Percentiles rank a stretch among this genome's conserved stretches.
Evolutionary conservation across 169 alveolate species (phyloP).

Genomic region (Cyclospora cayetanensis): DNA sequence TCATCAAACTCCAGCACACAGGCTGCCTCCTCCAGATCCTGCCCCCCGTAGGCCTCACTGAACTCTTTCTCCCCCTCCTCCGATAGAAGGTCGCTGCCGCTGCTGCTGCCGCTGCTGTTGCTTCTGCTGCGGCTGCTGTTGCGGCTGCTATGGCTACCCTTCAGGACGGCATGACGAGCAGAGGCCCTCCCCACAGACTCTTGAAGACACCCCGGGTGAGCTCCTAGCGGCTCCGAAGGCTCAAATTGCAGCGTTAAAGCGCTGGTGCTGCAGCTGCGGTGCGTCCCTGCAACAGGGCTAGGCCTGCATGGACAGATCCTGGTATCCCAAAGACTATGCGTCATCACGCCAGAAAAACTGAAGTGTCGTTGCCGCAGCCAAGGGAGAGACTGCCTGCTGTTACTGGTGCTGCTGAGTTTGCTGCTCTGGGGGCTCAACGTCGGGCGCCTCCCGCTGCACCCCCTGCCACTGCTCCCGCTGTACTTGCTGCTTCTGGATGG

Average conservation of each 20-base stretch:
- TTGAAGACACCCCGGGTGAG: too few species aligned
- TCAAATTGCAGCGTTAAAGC: too few species aligned
- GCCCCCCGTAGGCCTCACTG: too few species aligned
- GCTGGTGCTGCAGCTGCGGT: constrained; percentile 40
- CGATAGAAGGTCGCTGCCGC: too few species aligned
- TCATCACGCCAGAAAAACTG: constrained; percentile 29
- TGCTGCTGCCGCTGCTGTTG: constrained; percentile 16
- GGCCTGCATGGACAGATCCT: constrained; percentile 54
- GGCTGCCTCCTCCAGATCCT: too few species aligned
- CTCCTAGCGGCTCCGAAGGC: too few species aligned
- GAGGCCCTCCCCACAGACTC: too few species aligned
- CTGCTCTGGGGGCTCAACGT: not conserved
- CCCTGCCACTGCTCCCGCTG: not conserved
- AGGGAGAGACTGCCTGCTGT: constrained; percentile 25
- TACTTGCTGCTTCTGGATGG: not conserved
- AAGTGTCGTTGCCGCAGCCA: constrained; percentile 7
- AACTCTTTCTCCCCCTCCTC: too few species aligned
- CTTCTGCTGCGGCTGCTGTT: not conserved
- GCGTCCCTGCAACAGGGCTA: not conserved
- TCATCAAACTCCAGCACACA: not conserved
- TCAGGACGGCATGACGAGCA: too few species aligned
- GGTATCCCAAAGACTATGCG: constrained; percentile 41
- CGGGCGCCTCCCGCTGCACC: not conserved
- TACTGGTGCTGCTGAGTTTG: constrained; percentile 24
- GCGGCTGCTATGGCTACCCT: not conserved